A percentile compares a stretch with the other conserved stretches of the same genome.
Evolutionary conservation across 2,329 filamentous ascomycete genomes (phyloP).

Genomic region (Ophiostoma tasmaniense): DNA sequence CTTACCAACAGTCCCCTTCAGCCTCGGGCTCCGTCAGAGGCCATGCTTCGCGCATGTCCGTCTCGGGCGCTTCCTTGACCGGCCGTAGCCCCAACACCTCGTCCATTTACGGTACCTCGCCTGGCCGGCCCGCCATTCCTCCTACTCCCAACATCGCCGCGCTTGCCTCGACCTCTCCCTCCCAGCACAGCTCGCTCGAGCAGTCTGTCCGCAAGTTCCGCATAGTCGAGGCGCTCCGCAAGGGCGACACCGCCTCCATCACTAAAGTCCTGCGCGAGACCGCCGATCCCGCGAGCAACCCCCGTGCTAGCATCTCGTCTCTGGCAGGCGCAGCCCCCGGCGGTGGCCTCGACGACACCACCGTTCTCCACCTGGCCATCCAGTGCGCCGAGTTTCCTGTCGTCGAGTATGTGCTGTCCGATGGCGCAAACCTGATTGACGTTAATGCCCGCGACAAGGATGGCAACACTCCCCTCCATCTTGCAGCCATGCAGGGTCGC

Average conservation of each 20-base stretch:
- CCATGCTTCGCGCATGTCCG: constrained; percentile 41
- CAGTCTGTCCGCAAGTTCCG: constrained; percentile 92
- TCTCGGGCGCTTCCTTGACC: constrained; percentile 31
- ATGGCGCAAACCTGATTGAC: constrained; percentile 59
- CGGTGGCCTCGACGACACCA: constrained; percentile 65
- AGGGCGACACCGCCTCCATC: constrained; percentile 83
- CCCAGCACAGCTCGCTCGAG: constrained; percentile 54
- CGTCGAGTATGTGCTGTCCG: constrained; percentile 86
- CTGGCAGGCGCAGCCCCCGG: constrained; percentile 33
- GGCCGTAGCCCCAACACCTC: constrained; percentile 32
- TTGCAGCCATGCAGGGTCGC: constrained; percentile 77
- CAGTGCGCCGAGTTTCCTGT: constrained; percentile 91
- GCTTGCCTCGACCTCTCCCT: constrained; percentile 1
- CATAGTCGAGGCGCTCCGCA: constrained; percentile 84
- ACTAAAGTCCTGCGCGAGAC: constrained; percentile 73
- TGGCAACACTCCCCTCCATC: constrained; percentile 85
- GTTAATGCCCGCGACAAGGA: constrained; percentile 87
- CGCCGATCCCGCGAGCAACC: constrained; percentile 35
- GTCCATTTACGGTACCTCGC: constrained; percentile 10
- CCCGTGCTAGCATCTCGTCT: constrained; percentile 50
- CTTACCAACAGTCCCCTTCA: constrained; percentile 17
- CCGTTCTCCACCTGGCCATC: constrained; percentile 84
- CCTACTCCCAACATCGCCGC: constrained; percentile 10
- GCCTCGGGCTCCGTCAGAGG: constrained; percentile 31
- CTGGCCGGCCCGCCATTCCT: neutral